phyloP scores from a whole-genome alignment of 768 basidiomycete genomes.

The Amanita thiersii region DNA sequence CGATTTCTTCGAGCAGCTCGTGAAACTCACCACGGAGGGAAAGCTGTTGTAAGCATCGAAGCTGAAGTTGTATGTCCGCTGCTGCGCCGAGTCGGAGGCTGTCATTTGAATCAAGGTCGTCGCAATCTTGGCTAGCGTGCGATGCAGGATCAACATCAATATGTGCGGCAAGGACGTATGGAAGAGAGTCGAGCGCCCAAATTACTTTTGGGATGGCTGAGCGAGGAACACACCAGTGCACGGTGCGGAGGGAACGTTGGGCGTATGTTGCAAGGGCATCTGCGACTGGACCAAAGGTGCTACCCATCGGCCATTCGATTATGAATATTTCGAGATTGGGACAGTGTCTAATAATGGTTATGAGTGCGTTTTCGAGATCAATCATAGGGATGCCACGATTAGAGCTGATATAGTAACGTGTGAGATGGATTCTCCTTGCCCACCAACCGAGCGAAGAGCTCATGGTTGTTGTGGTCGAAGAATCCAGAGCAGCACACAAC shows the following conservation, averaged over 20 bases:
- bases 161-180: slow-evolving; percentile 44
- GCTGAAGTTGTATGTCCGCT: slow-evolving; percentile 39
- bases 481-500: slow-evolving; percentile 44
- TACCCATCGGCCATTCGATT: slow-evolving; percentile 55
- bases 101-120: slow-evolving; percentile 26
- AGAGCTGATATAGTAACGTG: slow-evolving; percentile 33
- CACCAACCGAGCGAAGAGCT: slow-evolving; percentile 59
- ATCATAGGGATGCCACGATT: slow-evolving; percentile 33
- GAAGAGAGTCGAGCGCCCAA: slow-evolving; percentile 61
- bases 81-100: slow-evolving; percentile 53
- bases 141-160: slow-evolving; percentile 38
- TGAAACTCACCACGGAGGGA: slow-evolving; percentile 51
- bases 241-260: slow-evolving; percentile 44
- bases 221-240: slow-evolving; percentile 51
- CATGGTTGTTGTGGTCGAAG: slow-evolving; percentile 28
- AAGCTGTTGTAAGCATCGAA: slow-evolving; percentile 55
- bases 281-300: slow-evolving; percentile 53
- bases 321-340: slow-evolving; percentile 72
- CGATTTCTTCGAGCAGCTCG: slow-evolving; percentile 63
- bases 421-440: slow-evolving; percentile 64
- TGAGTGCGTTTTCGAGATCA: slow-evolving; percentile 45
- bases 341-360: slow-evolving; percentile 53
- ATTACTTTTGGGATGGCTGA: slow-evolving; percentile 57
- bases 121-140: slow-evolving; percentile 24
- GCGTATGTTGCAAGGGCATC: slow-evolving; percentile 51